Conservation (phyloP, 805 yeast genomes). For the Candida montana region DNA sequence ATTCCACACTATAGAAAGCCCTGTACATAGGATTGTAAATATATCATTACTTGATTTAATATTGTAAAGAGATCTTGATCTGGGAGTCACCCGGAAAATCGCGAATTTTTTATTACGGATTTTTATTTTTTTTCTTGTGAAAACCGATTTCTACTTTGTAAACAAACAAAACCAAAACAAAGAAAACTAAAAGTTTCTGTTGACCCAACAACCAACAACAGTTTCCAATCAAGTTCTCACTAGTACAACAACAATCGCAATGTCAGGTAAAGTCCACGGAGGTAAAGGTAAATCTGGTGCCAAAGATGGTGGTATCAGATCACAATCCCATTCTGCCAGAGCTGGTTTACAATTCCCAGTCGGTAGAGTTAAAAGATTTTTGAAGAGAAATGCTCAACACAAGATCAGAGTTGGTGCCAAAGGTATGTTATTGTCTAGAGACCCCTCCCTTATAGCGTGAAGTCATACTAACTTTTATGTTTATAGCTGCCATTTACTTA, state of each 20-base stretch:
- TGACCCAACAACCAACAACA: neutral
- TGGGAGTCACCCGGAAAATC: neutral
- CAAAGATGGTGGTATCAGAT: constrained; percentile 53
- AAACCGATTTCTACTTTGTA: constrained; percentile 12
- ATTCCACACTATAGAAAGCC: constrained; percentile 3
- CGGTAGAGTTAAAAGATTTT: constrained; percentile 96
- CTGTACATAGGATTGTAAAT: neutral
- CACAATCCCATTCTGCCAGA: constrained; percentile 88
- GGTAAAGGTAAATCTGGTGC: constrained; percentile 95
- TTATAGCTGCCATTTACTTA: constrained; percentile 77
- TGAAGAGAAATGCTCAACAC: constrained; percentile 87
- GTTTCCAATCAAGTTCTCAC: neutral
- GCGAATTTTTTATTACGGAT: neutral
- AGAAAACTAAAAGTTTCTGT: neutral
- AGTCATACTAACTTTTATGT: constrained; percentile 8
- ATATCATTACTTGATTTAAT: neutral
- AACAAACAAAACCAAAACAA: constrained; percentile 10
- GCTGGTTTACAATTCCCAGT: constrained; percentile 97
- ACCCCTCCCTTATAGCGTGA: neutral
- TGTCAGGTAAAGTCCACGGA: constrained; percentile 96
- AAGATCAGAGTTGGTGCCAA: constrained; percentile 77
- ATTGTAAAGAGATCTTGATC: neutral
- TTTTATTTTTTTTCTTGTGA: neutral
- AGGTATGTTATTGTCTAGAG: constrained; percentile 31
- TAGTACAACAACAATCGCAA: constrained; percentile 23